Conservation (phyloP, 108 stramenopile species). For the Conticribra weissflogii region DNA sequence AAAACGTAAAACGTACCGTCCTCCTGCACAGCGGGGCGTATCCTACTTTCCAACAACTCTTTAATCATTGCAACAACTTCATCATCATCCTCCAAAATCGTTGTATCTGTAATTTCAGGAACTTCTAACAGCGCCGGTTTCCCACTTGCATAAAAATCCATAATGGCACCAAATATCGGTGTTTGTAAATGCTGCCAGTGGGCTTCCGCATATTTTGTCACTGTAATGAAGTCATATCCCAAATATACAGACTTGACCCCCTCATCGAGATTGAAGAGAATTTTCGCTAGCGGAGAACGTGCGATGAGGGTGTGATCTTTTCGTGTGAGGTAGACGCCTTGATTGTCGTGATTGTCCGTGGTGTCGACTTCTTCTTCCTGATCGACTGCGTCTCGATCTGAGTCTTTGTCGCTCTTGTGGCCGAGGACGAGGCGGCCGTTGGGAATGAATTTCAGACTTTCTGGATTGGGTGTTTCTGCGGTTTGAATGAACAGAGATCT, state of each 20-base stretch:
- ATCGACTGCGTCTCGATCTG: slow-evolving; percentile 42
- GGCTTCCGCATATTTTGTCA: slow-evolving; percentile 90
- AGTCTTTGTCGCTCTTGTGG: slow-evolving; percentile 7
- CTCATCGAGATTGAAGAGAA: slow-evolving; percentile 78
- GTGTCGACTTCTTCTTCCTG: slow-evolving; percentile 60
- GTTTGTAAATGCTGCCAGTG: slow-evolving; percentile 90
- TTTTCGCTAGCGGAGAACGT: slow-evolving; percentile 86
- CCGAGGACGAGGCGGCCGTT: slow-evolving; percentile 66
- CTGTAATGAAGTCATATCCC: slow-evolving; percentile 93
- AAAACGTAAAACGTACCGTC: slow-evolving; percentile 61
- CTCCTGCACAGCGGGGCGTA: slow-evolving; percentile 98
- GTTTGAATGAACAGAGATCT: slow-evolving; percentile 96
- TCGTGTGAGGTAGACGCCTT: slow-evolving; percentile 61
- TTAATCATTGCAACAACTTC: slow-evolving; percentile 99
- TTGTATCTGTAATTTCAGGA: slow-evolving; percentile 89
- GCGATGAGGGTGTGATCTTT: slow-evolving; percentile 58
- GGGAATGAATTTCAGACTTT: slow-evolving; percentile 96
- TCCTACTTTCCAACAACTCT: slow-evolving; percentile 95
- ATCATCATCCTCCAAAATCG: slow-evolving; percentile 93
- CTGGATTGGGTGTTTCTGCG: slow-evolving; percentile 96
- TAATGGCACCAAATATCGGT: slow-evolving; percentile 85
- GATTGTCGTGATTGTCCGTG: slow-evolving; percentile 68
- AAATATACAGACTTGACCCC: slow-evolving; percentile 95
- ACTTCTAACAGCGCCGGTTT: slow-evolving; percentile 64
- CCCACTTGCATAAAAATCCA: slow-evolving; percentile 91